Evolutionary conservation across 768 basidiomycete genomes (phyloP).

Genomic region (Xerocomellus chrysenteron): DNA sequence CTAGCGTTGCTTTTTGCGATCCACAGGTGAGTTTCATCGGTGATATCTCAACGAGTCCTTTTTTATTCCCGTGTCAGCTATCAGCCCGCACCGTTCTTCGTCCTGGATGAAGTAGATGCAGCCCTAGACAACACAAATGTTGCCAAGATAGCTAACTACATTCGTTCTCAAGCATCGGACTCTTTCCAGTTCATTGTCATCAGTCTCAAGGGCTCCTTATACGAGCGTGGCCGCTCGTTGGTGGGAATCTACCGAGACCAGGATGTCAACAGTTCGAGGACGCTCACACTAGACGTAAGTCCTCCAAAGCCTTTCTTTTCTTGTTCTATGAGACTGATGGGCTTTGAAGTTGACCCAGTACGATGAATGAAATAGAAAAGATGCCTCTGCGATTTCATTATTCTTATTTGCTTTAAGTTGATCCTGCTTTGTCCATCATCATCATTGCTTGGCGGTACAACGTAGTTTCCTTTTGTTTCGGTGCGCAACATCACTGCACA

Average conservation of each 20-base stretch:
- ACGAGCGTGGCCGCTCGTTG: conserved; percentile 85
- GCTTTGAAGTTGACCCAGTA: conserved; percentile 27
- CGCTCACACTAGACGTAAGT: conserved; percentile 86
- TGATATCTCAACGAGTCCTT: background rate
- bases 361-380: conserved; percentile 21
- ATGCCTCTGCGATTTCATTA: conserved; percentile 13
- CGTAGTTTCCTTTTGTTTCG: background rate
- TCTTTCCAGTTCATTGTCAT: conserved; percentile 96
- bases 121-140: conserved; percentile 99
- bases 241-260: conserved; percentile 96
- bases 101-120: conserved; percentile 97
- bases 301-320: background rate
- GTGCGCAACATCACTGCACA: background rate
- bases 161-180: conserved; percentile 78
- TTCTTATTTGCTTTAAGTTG: conserved; percentile 25
- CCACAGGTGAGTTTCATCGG: conserved; percentile 61
- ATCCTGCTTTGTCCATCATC: background rate
- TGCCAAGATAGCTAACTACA: conserved; percentile 92
- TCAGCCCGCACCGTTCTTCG: conserved; percentile 96
- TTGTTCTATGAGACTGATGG: conserved; percentile 6
- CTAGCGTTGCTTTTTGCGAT: conserved; percentile 96
- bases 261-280: conserved; percentile 87
- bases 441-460: background rate
- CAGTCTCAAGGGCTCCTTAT: conserved; percentile 90
- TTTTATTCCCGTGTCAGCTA: conserved; percentile 52